These are phyloP conservation scores for Bacterosira constricta DNA, from an alignment of 108 stramenopile species.

Conservation along the genomic window DNA sequence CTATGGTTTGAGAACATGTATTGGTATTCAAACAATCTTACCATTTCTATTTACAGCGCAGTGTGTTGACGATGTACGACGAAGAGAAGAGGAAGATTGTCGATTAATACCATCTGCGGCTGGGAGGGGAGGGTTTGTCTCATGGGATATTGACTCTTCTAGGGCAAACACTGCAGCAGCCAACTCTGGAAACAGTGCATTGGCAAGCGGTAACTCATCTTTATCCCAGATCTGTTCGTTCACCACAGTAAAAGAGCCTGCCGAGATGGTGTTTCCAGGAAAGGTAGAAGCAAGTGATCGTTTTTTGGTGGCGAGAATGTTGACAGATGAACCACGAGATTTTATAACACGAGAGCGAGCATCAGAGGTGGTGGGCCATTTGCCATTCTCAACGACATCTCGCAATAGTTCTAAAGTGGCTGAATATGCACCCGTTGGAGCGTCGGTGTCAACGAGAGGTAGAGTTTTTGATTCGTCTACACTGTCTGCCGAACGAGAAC, in stretches of 20 bases:
- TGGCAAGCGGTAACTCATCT: conserved; percentile 54
- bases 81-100: conserved; percentile 68
- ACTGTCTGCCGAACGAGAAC: not conserved
- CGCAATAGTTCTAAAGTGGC: conserved; percentile 41
- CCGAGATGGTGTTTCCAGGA: conserved; percentile 21
- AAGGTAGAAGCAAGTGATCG: conserved; percentile 31
- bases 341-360: conserved; percentile 67
- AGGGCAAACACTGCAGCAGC: conserved; percentile 86
- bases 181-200: conserved; percentile 91
- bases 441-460: not conserved
- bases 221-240: conserved; percentile 46
- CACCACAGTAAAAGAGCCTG: conserved; percentile 76
- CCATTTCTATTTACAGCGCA: conserved; percentile 84
- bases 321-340: conserved; percentile 5
- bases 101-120: conserved; percentile 89
- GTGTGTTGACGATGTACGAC: conserved; percentile 75
- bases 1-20: not conserved
- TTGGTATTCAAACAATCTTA: not conserved
- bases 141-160: conserved; percentile 43
- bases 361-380: conserved; percentile 76
- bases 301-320: conserved; percentile 19
- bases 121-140: conserved; percentile 44
- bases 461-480: not conserved
- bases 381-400: conserved; percentile 28
- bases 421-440: conserved; percentile 32